Evolutionary conservation across 306 rosid genomes (phyloP).

Genomic region (Trifolium dubium): DNA sequence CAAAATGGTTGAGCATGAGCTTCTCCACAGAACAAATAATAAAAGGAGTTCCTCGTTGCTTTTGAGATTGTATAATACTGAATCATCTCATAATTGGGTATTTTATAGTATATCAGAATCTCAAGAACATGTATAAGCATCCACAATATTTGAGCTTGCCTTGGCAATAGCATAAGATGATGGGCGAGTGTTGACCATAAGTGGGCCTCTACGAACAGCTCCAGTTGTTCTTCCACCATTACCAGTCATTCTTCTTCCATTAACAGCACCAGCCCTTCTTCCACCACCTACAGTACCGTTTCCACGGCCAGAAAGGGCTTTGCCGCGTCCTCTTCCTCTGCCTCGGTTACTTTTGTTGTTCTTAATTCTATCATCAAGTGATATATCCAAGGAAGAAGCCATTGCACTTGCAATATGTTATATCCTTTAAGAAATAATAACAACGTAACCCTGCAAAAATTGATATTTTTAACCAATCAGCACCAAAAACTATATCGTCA

Average conservation of each 20-base stretch:
- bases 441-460: constrained; percentile 39
- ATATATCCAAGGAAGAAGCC: constrained; percentile 89
- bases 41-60: constrained; percentile 59
- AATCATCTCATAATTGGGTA: constrained; percentile 53
- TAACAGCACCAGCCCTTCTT: constrained; percentile 59
- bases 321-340: constrained; percentile 80
- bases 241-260: constrained; percentile 49
- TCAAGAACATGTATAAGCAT: constrained; percentile 78
- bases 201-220: constrained; percentile 77
- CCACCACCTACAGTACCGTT: constrained; percentile 60
- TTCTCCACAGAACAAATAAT: constrained; percentile 72
- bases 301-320: constrained; percentile 75
- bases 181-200: constrained; percentile 62
- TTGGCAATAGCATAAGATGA: constrained; percentile 86
- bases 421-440: constrained; percentile 29
- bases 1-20: constrained; percentile 63
- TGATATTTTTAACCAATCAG: not conserved
- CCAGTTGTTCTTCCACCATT: constrained; percentile 63
- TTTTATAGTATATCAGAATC: constrained; percentile 62
- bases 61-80: constrained; percentile 57
- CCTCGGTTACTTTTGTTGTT: constrained; percentile 71
- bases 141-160: constrained; percentile 91
- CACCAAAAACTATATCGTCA: constrained; percentile 7
- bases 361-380: constrained; percentile 90
- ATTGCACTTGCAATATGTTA: constrained; percentile 40